phyloP scores from a whole-genome alignment of 148 eudicot genomes.

The Bassia scoparia region DNA sequence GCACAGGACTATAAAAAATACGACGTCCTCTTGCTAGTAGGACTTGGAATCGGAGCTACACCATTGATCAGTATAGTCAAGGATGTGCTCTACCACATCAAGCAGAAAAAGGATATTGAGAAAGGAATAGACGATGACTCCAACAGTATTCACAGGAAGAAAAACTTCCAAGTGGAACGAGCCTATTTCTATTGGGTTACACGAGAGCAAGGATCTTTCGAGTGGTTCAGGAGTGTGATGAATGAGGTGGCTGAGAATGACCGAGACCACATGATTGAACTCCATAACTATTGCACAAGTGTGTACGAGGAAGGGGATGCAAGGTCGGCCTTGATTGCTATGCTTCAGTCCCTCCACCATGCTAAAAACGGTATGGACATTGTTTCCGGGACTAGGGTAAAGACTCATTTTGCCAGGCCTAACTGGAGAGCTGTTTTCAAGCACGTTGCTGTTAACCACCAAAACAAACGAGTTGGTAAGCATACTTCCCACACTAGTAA shows the following conservation, averaged over 20 bases:
- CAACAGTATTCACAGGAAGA: constrained; percentile 8
- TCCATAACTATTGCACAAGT: constrained; percentile 53
- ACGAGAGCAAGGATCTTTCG: constrained; percentile 45
- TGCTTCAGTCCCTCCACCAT: constrained; percentile 49
- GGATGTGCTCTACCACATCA: constrained; percentile 50
- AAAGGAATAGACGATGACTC: not conserved
- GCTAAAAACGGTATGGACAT: constrained; percentile 51
- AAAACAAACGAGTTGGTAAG: constrained; percentile 48
- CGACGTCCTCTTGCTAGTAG: constrained; percentile 50
- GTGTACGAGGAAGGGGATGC: constrained; percentile 60
- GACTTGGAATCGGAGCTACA: constrained; percentile 61
- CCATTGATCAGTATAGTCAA: constrained; percentile 59
- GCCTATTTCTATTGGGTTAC: constrained; percentile 60
- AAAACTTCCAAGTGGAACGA: constrained; percentile 34
- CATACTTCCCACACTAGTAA: not conserved
- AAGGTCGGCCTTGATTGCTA: constrained; percentile 46
- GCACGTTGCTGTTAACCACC: constrained; percentile 42
- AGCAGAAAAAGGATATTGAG: constrained; percentile 31
- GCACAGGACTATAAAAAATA: constrained; percentile 62
- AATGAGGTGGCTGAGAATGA: constrained; percentile 52
- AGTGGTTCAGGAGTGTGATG: constrained; percentile 57
- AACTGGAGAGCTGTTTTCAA: constrained; percentile 48
- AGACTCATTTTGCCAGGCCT: constrained; percentile 52
- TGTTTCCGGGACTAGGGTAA: constrained; percentile 45
- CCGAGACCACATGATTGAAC: constrained; percentile 43